Base-by-base conservation (phyloP, 345 rosid species). In the Alliaria petiolata region DNA sequence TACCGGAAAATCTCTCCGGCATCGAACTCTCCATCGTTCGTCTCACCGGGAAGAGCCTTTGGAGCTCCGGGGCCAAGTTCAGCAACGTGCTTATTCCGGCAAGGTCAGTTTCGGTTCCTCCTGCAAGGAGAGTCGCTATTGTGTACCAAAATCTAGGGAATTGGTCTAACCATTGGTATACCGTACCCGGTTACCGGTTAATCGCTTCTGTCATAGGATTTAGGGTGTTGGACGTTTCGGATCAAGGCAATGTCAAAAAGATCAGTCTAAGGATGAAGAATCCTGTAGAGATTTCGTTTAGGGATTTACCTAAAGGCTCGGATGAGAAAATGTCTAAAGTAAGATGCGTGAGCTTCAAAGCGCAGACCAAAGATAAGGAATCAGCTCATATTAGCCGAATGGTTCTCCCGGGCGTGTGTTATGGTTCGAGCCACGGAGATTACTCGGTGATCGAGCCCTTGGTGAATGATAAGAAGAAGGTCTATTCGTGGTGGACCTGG, bases 81-180 rank as follows among this genome's bases (percentile, higher is more conserved):
- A 82, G 83, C 70, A 63, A 78, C 81, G 76, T 89, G 56, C 61
- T 57, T 43, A 84, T 90, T 51, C 96, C 97, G 7, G 72, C 89
- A 33, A 75, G 87, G 80, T 86, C 98, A 22, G 46, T 77, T 44
- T 80, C 91, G 40, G 79, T 78, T 65, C 95, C 97, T 65, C 89
- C 83, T 65, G 96, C 84, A 42, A 87, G 76, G 69, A 83, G 98
- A 76, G 69, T 93, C 5, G 91, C 90, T 30, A 83, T 93, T 57
- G 90, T 92, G 15, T 88, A 87, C 72, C 88, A 86, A 52, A 75
- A 88, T 76, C 68, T 88, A 25, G 92, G 96, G 44, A 90, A 90
- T 53, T 84, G 93, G 91, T 89, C 98, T 70, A 76, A 85, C 40
- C 77, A 53, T 6, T 87, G 83, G 64, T 90, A 85, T 71, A 67